These are phyloP conservation scores for Clavispora asparagi DNA, from an alignment of 805 yeast species.

Conservation along the genomic window DNA sequence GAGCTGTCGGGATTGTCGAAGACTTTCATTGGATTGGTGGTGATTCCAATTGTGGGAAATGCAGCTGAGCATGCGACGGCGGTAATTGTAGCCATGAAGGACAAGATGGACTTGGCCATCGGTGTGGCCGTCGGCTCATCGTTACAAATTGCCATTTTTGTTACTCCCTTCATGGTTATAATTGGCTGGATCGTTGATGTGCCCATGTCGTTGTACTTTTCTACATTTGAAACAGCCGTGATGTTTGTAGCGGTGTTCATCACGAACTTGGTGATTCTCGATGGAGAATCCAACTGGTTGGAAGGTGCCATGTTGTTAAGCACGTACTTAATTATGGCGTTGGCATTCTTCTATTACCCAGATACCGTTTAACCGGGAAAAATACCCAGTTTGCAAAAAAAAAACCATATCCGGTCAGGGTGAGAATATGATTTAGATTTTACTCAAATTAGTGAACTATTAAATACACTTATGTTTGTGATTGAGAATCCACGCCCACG, in stretches of 20 bases:
- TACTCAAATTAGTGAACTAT: no score
- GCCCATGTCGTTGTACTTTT: constrained; percentile 89
- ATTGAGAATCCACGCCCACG: no score
- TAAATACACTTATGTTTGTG: no score
- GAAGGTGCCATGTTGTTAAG: constrained; percentile 92
- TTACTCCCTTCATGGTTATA: constrained; percentile 91
- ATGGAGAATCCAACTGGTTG: constrained; percentile 95
- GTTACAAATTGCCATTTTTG: constrained; percentile 89
- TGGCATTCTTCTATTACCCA: constrained; percentile 89
- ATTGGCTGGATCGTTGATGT: constrained; percentile 89
- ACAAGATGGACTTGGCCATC: constrained; percentile 95
- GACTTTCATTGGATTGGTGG: constrained; percentile 89
- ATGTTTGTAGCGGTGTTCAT: constrained; percentile 85
- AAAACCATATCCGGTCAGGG: no score
- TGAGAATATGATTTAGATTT: no score
- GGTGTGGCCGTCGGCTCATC: constrained; percentile 97
- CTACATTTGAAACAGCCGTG: constrained; percentile 90
- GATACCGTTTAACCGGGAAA: constrained; percentile 26
- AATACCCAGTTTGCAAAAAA: neutral
- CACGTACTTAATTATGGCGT: constrained; percentile 79
- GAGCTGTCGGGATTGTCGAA: constrained; percentile 80
- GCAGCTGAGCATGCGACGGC: constrained; percentile 99
- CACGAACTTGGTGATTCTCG: constrained; percentile 79
- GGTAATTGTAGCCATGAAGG: constrained; percentile 87
- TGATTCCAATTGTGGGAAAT: constrained; percentile 95